phyloP scores from a whole-genome alignment of 2,329 filamentous ascomycete species.

The Westerdykella ornata region DNA sequence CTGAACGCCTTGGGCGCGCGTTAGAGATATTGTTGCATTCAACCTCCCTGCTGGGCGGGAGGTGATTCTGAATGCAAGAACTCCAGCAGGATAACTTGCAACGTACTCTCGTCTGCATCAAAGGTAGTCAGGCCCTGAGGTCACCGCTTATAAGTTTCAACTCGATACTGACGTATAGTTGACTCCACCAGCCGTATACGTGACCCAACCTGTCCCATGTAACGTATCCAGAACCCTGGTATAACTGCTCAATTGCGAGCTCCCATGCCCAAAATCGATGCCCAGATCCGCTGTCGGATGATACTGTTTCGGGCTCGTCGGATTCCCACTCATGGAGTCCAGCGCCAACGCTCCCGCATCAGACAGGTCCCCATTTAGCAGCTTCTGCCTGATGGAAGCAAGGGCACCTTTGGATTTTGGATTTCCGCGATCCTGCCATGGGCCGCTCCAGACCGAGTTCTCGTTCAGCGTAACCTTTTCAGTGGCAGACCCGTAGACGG shows the following conservation, averaged over 20 bases:
- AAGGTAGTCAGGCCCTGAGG: background rate
- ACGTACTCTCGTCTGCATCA: conserved; percentile 7
- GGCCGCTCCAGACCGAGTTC: conserved; percentile 11
- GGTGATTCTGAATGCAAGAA: conserved; percentile 2
- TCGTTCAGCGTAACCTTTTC: conserved; percentile 11
- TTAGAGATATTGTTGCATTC: conserved; percentile 7
- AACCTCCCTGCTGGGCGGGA: conserved; percentile 5
- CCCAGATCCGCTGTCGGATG: conserved; percentile 3
- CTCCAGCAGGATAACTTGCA: conserved; percentile 6
- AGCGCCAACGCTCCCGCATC: conserved; percentile 4
- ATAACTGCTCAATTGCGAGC: conserved; percentile 3
- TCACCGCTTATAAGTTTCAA: background rate
- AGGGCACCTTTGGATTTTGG: conserved; percentile 4
- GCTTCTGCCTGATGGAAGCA: conserved; percentile 3
- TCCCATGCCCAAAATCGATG: conserved; percentile 6
- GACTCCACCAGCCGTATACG: conserved; percentile 6
- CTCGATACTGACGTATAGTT: conserved; percentile 7
- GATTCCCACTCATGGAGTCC: conserved; percentile 3
- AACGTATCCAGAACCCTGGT: conserved; percentile 7
- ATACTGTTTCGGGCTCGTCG: background rate
- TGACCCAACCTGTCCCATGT: conserved; percentile 4
- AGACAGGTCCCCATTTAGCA: conserved; percentile 7
- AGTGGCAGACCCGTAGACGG: conserved; percentile 6
- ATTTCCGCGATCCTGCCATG: conserved; percentile 8
- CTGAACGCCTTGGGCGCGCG: conserved; percentile 3